Base-by-base conservation (phyloP, 2,329 filamentous ascomycete genomes). In the Aspergillus tamarii region DNA sequence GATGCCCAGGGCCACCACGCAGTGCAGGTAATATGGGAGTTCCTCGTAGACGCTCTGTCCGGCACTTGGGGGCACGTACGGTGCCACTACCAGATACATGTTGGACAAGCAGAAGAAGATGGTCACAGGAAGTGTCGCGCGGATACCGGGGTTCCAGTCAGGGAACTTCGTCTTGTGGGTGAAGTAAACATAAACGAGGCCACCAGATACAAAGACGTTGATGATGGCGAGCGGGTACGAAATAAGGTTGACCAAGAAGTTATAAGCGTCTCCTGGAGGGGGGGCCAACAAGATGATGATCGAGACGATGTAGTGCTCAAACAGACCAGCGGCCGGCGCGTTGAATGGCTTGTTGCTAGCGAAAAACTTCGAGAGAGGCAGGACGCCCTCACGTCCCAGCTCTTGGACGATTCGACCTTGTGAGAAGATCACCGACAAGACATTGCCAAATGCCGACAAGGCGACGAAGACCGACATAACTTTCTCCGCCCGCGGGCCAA, bases 311-410 rank as follows among this genome's bases (percentile, higher is more conserved):
- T 87, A 91, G 73, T 91, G 89, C 23, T 91, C 81, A 68, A 91
- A 86, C 11, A 81, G 70, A 12, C 77, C 77, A 8, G 87, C 80
- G n/a, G 86, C 83, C 0, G 89, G 89, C 0, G 89, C 84, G 61
- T 88, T 87, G 65, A 88, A 89, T 0, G 89, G 90, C 76, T 84
- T 86, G 70, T 88, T 89, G 4, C 88, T 90, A 0, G 89, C 89
- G 87, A 87, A 91, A 73, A 92, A 85, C 2, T 82, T 82, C 64
- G 86, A 87, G 60, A 84, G 89, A 0, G 90, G 90, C 16, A 92
- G 71, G 6, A 92, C 79, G 0, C 89, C 89, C 70, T 92, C 89
- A 70, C 90, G 90, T 0, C 87, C 90, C 52, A 92, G 80, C 73
- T 91, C 89, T 65, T 81, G 79, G 52, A 79, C 74, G 62, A 80